Percentiles rank a stretch among this genome's conserved stretches.
Evolutionary conservation across 108 stramenopile genomes (phyloP).

Genomic region (Cyclostephanos tholiformis): DNA sequence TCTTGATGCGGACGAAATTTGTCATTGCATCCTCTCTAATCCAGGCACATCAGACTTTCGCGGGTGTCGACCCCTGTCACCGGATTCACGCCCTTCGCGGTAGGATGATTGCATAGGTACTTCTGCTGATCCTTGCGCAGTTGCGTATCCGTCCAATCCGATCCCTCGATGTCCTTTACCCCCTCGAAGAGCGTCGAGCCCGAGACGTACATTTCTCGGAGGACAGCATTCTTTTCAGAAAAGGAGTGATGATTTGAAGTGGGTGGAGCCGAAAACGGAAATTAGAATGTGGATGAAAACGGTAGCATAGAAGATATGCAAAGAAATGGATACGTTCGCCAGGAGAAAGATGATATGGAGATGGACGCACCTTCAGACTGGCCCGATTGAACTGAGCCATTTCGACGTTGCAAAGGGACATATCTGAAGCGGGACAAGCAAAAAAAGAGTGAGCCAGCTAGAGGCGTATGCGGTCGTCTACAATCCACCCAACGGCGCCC

Average conservation of each 20-base stretch:
- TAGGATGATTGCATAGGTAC: slow-evolving; percentile 89
- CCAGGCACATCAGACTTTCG: slow-evolving; percentile 86
- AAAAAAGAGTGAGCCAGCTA: background rate
- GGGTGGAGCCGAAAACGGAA: no score
- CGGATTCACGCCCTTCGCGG: slow-evolving; percentile 93
- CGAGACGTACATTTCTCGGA: slow-evolving; percentile 89
- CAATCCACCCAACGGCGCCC: no score
- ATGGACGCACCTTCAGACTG: slow-evolving; percentile 44
- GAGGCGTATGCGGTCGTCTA: no score
- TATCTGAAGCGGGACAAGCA: slow-evolving; percentile 20
- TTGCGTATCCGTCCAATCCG: slow-evolving; percentile 79
- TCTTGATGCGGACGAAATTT: no score
- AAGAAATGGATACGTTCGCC: no score
- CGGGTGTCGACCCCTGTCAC: slow-evolving; percentile 90
- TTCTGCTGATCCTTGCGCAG: slow-evolving; percentile 92
- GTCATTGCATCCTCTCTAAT: slow-evolving; percentile 15
- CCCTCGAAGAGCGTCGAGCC: slow-evolving; percentile 91
- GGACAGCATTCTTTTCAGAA: slow-evolving; percentile 64
- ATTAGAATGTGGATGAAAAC: no score
- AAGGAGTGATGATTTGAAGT: no score
- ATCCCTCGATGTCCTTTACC: slow-evolving; percentile 74
- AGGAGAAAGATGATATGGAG: no score
- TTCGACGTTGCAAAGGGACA: slow-evolving; percentile 80
- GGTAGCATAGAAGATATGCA: no score
- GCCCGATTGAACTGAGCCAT: slow-evolving; percentile 88